Base-by-base conservation (phyloP, 1,139 yeast species). In the Nakaseomyces delphensis region DNA sequence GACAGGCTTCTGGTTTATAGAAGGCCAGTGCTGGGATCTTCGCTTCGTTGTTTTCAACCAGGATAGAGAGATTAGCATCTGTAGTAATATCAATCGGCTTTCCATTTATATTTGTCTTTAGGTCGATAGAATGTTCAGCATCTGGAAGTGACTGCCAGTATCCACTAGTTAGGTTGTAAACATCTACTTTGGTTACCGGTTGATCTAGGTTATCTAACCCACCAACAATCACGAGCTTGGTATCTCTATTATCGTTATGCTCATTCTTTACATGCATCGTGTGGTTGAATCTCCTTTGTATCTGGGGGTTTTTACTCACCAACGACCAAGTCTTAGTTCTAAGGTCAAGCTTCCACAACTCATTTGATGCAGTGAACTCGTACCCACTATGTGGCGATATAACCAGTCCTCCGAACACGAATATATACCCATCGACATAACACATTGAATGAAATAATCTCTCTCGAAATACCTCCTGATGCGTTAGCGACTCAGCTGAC, bases 281-380 rank as follows among this genome's bases (percentile, higher is more conserved):
- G 54, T 77, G 83, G 45, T 72, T 71, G 54, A 63, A 80, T 41
- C 87, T 64, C 16, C 66, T 52, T 1, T 62, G 46, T 9, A 56
- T 49, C 4, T 59, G 61, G 2, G 65, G 57, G 40, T 66, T 77
- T 47, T 68, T 71, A 46, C 73, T 72, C 1, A 79, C 57, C 42
- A 77, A 66, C 0, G 57, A 59, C 89, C 89, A 82, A 15, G 59
- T 58, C 39, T 67, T 66, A 1, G 70, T 60, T 40, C 68, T 71
- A 38, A 79, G 61, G 56, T 79, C 73, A 50, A 79, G 74, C 49
- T 70, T 72, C 89, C 91, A 82, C 15, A 80, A 60, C 50, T 82
- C 91, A 51, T 79, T 79, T n/a, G 70, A 54, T 0, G 83, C 76
- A 2, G 65, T 63, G 20, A 79, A 57, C 38, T 62, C 61, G 43